Base-by-base conservation (phyloP, 1,139 yeast species). In the Starmera stellimalicola region DNA sequence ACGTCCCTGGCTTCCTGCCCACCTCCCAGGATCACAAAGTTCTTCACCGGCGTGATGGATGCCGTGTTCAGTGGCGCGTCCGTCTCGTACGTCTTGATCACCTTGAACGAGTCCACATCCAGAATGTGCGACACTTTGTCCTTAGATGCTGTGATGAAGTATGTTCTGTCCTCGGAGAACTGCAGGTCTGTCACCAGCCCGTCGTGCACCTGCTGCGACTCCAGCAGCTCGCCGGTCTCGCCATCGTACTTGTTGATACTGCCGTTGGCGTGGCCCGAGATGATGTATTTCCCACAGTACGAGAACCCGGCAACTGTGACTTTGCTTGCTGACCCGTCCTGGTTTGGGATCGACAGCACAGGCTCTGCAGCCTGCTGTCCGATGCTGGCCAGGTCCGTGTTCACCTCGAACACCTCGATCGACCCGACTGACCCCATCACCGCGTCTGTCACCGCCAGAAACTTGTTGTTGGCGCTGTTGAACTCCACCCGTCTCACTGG, bases 1-100 rank as follows among this genome's bases (percentile, higher is more conserved):
- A 91, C 99, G 60, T 88, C 94, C 62, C 88, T 77, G 27, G 98
- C 98, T 57, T 88, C 97, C 68, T 91, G 98, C 75, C 99, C 99
- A 63, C 99, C 99, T 37, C 98, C 98, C 44, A 93, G 70, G 36
- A 91, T 80, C 42, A 91, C 84, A 56, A 80, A 88, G 56, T 91
- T 93, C 63, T 93, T 91, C 37, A 77, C 67, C 18, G 97, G 91
- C 8, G 98, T 88, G 47, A 91, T 80, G 44, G 95, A 81, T 18
- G 97, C 98, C 24, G 95, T 77, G 66, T 93, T 93, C 72, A 93
- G 73, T 38, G 98, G 96, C 33, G 95, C 88, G 57, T 87, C 96
- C 7, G 95, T 81, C 50, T 70, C 73, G 60, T 70, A 91, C 18
- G 75, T 77, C 63, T 88, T 87, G 58, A 84, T 61, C 36, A 78